Base-by-base conservation (phyloP, 768 basidiomycete species). In the Lactifluus echinatus region DNA sequence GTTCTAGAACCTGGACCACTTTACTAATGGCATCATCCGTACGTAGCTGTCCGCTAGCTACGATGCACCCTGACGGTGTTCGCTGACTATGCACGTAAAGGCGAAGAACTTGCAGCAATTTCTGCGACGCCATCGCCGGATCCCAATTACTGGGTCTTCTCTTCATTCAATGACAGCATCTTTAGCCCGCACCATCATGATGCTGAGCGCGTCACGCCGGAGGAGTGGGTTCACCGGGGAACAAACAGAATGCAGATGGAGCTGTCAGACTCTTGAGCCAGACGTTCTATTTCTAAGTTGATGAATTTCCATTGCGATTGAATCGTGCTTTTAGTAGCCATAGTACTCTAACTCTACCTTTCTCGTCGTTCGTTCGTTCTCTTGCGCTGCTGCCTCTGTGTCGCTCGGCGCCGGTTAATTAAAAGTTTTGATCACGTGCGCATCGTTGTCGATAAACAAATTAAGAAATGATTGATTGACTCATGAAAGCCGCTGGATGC, bases 11-110 rank as follows among this genome's bases (percentile, higher is more conserved):
- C 74, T 85, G 63, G 84, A 87, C 64, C 81, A 86, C 67, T 86
- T 85, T 69, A 86, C 84, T 26, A 74, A 79, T 51, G 80, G 79
- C 64, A 83, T 86, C 66, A 85, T 86, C 62, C 78, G 83, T 79
- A 66, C 63, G 75, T 73, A 12, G 6, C 44, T 51, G 46, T 50
- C 45, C 34, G 29, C 49, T 43, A 34, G 29, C 14, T 46, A 10
- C 26, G 36, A 36, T 29, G 15, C 39, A n/a, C 48, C 33, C 26
- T 15, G 29, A 23, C 36, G 33, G 29, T 47, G 24, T 37, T 42
- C 34, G 46, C 51, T 59, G 55, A 51, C 43, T 53, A 3, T 31
- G 7, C 33, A 45, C 21, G 58, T 56, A n/a, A 61, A 77, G 81
- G 76, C 47, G 79, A 79, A 61, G 84, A 86, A 66, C 73, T 87